phyloP scores from a whole-genome alignment of 2,329 filamentous ascomycete genomes.

The Leptodontidium sp. region DNA sequence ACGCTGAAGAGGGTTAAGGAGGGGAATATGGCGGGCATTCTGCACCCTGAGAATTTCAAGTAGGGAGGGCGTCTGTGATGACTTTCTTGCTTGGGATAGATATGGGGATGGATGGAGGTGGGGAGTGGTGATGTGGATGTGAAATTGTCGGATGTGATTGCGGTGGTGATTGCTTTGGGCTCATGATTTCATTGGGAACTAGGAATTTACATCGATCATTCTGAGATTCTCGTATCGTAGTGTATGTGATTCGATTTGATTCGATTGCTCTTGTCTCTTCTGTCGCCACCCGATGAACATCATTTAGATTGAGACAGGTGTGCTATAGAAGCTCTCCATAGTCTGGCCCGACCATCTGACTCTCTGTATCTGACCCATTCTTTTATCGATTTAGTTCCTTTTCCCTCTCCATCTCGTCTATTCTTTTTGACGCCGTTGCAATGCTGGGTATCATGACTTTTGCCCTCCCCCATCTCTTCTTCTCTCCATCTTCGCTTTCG shows the following conservation, averaged over 20 bases:
- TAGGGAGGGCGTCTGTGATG: conserved; percentile 39
- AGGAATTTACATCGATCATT: not conserved
- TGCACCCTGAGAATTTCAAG: conserved; percentile 70
- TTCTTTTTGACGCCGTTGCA: conserved; percentile 12
- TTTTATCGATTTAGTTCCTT: not conserved
- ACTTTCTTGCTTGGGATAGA: not conserved
- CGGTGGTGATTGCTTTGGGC: too few species aligned
- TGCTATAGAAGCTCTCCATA: too few species aligned
- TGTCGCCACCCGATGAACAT: too few species aligned
- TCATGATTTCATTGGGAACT: not conserved
- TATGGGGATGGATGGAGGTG: conserved; percentile 5
- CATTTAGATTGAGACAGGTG: too few species aligned
- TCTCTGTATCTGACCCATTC: not conserved
- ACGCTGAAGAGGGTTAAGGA: conserved; percentile 70
- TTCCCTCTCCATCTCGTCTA: not conserved
- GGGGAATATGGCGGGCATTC: conserved; percentile 69
- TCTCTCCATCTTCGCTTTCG: not conserved
- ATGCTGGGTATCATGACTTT: conserved; percentile 31
- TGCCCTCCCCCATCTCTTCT: not conserved
- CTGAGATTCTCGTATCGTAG: not conserved
- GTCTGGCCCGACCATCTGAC: too few species aligned
- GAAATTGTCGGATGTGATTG: too few species aligned
- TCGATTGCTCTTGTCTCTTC: too few species aligned
- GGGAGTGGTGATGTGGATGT: not conserved
- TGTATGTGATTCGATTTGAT: not conserved